Evolutionary conservation across 768 basidiomycete genomes (phyloP), one percentile per base, ranked within the genome.

Genomic region (Jaapia argillacea): DNA sequence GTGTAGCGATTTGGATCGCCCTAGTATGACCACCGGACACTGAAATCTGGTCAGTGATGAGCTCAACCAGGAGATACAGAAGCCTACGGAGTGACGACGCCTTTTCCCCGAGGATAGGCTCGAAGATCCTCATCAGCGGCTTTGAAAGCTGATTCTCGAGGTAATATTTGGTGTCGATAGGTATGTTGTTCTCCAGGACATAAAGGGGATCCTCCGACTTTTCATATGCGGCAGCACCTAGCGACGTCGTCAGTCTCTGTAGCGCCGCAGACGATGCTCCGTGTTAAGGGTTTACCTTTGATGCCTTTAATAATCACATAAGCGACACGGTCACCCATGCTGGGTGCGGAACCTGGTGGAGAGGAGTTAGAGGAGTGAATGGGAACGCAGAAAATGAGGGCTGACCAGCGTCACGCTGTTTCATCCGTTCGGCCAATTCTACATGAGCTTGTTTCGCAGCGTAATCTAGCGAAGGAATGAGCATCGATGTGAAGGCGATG

Each of bases 201-300:
- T 89, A 98, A 42, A 99, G 71, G 0, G 96, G 96, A 53, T 98
- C 96, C 58, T 99, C 96, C 0, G 94, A 97, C 61, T 98, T 98
- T 58, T 98, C 94, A 52, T 96, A 99, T 13, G 94, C 96, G 13
- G 92, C 91, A 10, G 96, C 94, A 53, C 90, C 88, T 89, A 41
- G 3, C 4, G n/a, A 41, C 2, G 31, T n/a, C 10, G 21, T 36
- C 43, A 24, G 33, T 10, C 18, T 31, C 40, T 36, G 26, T 6
- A n/a, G 33, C 14, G 7, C n/a, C 41, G 26, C 21, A 38, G 18
- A 5, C 24, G 24, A 14, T 6, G 6, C 28, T n/a, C n/a, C n/a
- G n/a, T n/a, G n/a, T n/a, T n/a, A n/a, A n/a, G 20, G 24, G 45
- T 56, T 12, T 46, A 85, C 87, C 90, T 69, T 94, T 97, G 48